Percentiles rank a stretch among this genome's conserved stretches.
Conservation (phyloP, 805 yeast species). For the Candida peoriensis region DNA sequence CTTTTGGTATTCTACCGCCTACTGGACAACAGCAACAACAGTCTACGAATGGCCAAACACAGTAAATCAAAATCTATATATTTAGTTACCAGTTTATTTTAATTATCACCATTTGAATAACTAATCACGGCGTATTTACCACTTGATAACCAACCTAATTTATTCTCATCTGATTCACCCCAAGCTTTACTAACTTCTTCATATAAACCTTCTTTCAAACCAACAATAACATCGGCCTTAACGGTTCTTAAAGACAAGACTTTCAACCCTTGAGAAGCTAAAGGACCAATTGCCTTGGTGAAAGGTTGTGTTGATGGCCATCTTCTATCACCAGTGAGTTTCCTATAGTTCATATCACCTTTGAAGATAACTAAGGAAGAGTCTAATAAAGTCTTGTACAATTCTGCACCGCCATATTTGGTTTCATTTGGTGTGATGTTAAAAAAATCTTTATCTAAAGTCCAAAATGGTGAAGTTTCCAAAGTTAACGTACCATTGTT, state of each 20-base stretch:
- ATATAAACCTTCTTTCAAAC: constrained; percentile 67
- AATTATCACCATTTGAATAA: constrained; percentile 37
- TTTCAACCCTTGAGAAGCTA: constrained; percentile 59
- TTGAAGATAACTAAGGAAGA: constrained; percentile 78
- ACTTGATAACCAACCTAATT: constrained; percentile 76
- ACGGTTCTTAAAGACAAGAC: constrained; percentile 82
- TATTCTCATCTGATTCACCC: constrained; percentile 56
- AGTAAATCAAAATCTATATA: not conserved
- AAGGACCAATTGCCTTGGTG: constrained; percentile 58
- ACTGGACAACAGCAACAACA: constrained; percentile 8
- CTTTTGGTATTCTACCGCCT: constrained; percentile 30
- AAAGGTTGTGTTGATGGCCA: constrained; percentile 87
- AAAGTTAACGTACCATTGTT: constrained; percentile 43
- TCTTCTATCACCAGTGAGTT: constrained; percentile 81
- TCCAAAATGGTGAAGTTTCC: constrained; percentile 79
- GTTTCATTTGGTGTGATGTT: constrained; percentile 47
- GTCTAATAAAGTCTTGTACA: constrained; percentile 55
- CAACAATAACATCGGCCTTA: constrained; percentile 94
- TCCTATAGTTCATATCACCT: constrained; percentile 95
- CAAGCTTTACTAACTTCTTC: constrained; percentile 60
- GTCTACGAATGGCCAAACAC: not conserved
- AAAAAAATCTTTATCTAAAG: constrained; percentile 74
- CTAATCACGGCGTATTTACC: constrained; percentile 95
- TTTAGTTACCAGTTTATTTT: not conserved
- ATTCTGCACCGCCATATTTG: constrained; percentile 51